Evolutionary conservation across 2,329 filamentous ascomycete genomes (phyloP), one percentile per base, ranked within the genome.

Genomic region (Fusarium nematophilum): DNA sequence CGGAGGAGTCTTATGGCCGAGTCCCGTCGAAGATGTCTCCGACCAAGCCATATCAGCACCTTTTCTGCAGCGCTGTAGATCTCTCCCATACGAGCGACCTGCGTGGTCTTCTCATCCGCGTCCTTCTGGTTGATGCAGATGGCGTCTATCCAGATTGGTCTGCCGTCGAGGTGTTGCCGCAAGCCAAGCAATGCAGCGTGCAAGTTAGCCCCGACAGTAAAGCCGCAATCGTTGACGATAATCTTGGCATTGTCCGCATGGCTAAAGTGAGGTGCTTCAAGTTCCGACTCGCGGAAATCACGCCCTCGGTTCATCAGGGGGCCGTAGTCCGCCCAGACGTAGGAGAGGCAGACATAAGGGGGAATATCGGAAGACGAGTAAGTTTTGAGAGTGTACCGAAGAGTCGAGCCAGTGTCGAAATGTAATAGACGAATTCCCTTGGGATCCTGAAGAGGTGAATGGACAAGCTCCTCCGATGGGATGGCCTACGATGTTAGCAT

Each of bases 251-350:
- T 47, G 7, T 57, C 56, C 1, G 38, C 31, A n/a, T 57, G 23
- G 2, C 47, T 50, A 2, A 59, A 57, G 10, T 42, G 47, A 14
- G 53, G 53, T 2, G 53, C 53, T 15, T 59, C 53, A n/a, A 57
- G 34, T 9, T 57, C 56, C 9, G 30, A 29, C 26, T 57, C 26
- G 1, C 53, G 56, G 39, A 59, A 59, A 27, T 59, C 53, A 1
- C 53, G 56, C 0, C 30, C 38, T 4, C 40, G 40, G 17, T 57
- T 57, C 34, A 44, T 26, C 39, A 57, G 42, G 4, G 56, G 56
- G 3, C 56, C 56, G 2, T 53, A 57, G n/a, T 59, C 56, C 1
- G 37, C 31, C 56, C 56, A 59, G 9, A 59, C 56, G 7, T 59
- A 59, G 2, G 56, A 59, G 6, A 59, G 53, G 2, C 53, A 59